Percentiles rank a stretch among this genome's conserved stretches.
Evolutionary conservation across 352 stramenopile genomes (phyloP).

Genomic region (Pythium chondricola): DNA sequence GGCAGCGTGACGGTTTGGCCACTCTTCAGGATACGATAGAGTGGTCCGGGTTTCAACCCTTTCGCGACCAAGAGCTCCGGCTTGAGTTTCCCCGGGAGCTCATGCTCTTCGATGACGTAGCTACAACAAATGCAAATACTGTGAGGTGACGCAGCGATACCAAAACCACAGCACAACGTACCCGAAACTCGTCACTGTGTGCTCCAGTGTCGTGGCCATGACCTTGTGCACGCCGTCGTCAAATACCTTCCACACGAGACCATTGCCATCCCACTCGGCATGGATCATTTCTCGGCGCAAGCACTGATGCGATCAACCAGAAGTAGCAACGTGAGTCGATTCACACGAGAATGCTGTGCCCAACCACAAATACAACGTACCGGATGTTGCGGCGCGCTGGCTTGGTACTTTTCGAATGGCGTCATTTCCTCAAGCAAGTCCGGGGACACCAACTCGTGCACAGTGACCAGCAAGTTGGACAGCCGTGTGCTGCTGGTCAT

Average conservation of each 20-base stretch:
- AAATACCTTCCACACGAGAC: slow-evolving; percentile 60
- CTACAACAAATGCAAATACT: slow-evolving; percentile 19
- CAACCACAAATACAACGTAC: slow-evolving; percentile 27
- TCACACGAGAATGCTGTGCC: too few species aligned
- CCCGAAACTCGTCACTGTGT: slow-evolving; percentile 78
- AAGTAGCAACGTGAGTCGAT: too few species aligned
- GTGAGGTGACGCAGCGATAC: not conserved
- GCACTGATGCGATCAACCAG: slow-evolving; percentile 25
- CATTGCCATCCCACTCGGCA: slow-evolving; percentile 46
- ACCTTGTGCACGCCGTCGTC: slow-evolving; percentile 65
- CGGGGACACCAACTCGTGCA: slow-evolving; percentile 65
- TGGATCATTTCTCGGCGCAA: slow-evolving; percentile 50
- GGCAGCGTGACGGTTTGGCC: slow-evolving; percentile 81
- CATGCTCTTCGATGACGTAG: slow-evolving; percentile 76
- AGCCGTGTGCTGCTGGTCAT: slow-evolving; percentile 60
- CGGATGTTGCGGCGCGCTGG: slow-evolving; percentile 44
- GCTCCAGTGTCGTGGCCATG: slow-evolving; percentile 55
- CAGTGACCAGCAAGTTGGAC: slow-evolving; percentile 57
- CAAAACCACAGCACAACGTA: slow-evolving; percentile 19
- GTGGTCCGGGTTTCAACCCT: slow-evolving; percentile 81
- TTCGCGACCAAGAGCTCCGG: slow-evolving; percentile 68
- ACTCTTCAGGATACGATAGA: slow-evolving; percentile 88
- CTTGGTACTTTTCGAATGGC: slow-evolving; percentile 56
- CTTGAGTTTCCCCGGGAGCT: slow-evolving; percentile 79
- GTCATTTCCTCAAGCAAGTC: slow-evolving; percentile 42